Evolutionary conservation across 495 filamentous ascomycete genomes (phyloP), one percentile per base, ranked within the genome.

Genomic region (Aspergillus bridgeri): DNA sequence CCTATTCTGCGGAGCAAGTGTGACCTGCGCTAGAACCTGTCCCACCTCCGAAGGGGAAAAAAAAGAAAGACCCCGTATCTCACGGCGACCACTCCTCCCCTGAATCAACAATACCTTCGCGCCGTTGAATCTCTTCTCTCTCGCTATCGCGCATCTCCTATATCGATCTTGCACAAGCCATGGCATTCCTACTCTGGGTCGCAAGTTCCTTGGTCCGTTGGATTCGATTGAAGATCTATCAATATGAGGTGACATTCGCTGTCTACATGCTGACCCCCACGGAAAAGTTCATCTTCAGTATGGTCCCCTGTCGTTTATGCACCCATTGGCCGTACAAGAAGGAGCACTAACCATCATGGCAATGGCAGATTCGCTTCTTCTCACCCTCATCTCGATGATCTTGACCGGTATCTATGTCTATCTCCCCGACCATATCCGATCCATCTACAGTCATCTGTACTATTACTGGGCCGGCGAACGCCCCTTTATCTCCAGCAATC

Each of bases 401-500:
- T 80, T 91, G 59, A 88, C 92, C 64, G 94, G 89, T 56, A 84
- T 84, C 61, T 88, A 88, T 45, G 83, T 98, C 58, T 98, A 98
- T 77, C 88, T 98, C 19, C 94, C 94, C 20, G 86, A 93, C 58
- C 94, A 98, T 71, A 70, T 98, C 64, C 76, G 83, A 60, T 82
- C 84, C 60, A 86, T 98, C 64, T 81, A 87, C 62, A 81, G 81
- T 64, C 86, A 93, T 66, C 83, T 91, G 24, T 96, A 91, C 85
- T 98, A 96, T 77, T 98, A 98, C 80, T 91, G 90, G 64, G 86
- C 83, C 57, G 91, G 91, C 51, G 91, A 92, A 61, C 71, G 75
- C 9, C 66, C 75, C n/a, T 74, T 79, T 59, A 76, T 75, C 51
- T 64, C 73, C 17, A 48, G 58, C 19, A 65, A 66, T 13, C 60